Evolutionary conservation across 345 rosid species (phyloP), one percentile per base, ranked within the genome.

Genomic region (Abelmoschus esculentus): DNA sequence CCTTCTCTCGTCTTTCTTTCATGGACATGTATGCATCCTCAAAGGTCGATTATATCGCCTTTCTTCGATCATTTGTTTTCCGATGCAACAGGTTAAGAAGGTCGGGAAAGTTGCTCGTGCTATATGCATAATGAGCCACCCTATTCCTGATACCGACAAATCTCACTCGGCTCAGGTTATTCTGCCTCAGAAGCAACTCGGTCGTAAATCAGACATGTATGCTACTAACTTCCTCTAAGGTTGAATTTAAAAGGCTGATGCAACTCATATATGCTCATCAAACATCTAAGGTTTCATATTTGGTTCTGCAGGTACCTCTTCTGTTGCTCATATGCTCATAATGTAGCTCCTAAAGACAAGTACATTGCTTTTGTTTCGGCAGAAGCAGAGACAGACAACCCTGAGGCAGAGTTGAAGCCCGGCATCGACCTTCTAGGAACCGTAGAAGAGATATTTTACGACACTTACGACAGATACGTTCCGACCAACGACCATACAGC

Each of bases 51-150:
- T n/a, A 18, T 7, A 49, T 49, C 17, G 19, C 50, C 31, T 59
- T 22, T 22, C 1, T 22, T 22, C 26, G 26, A 22, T 22, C 26
- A 22, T 1, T 22, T 22, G 26, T 22, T 22, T 1, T 22, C 26
- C 38, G 66, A 19, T 71, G 18, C 53, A 83, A 83, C 82, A 93
- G 97, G 93, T 86, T 15, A 68, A 84, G 85, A 91, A 88, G 84
- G 83, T 95, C 14, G 96, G 96, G 28, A 88, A 58, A 76, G 99
- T 95, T 60, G 96, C 96, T 47, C 90, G 99, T 73, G 99, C 99
- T 15, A 81, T 95, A 32, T 91, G 96, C 55, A 88, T 93, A 75
- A 89, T 93, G 97, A 93, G 90, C 77, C 97, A 93, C 80, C 96
- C 97, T 7, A 87, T 93, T 79, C 96, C 93, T 58, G 67, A 82